Base-by-base conservation (phyloP, 208 protist genomes). In the Crithidia brevicula region DNA sequence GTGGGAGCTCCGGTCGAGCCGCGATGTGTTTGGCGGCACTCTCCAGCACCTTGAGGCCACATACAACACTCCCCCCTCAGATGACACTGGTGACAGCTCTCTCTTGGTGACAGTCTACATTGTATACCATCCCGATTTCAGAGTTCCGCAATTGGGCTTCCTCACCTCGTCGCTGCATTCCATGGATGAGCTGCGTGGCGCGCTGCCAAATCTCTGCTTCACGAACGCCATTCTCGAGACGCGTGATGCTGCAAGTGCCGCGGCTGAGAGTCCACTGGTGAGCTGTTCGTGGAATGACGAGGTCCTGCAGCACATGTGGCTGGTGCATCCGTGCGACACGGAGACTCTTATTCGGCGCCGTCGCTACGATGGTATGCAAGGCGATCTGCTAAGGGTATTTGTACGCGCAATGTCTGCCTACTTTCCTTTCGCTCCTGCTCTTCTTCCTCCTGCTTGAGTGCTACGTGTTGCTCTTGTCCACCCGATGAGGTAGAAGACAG, bases 271-370 rank as follows among this genome's bases (percentile, higher is more conserved):
- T 23, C 76, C 76, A n/a, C 47, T 82, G 1, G 77, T 59, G 25
- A 82, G 77, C 60, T 74, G 47, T 25, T 47, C 40, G 8, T 91
- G 82, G 59, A 75, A 50, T 56, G 79, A 91, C 13, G 85, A 91
- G 16, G 23, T 83, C 6, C 40, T 74, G 31, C 67, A 72, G 68
- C 25, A 79, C 25, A 58, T 85, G 58, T 91, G 82, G 81, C 53
- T 74, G 4, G 46, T 91, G 11, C 85, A 91, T 54, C 77, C 73
- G 49, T 92, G 86, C 51, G 86, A 92, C 51, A 77, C 74, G 18
- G 74, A 61, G 28, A 76, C 74, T 16, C 23, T 92, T n/a, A 25
- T 89, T 5, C 31, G 51, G 8, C 54, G 47, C 40, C 38, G 52
- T 33, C 42, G 51, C 7, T 72, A 57, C 13, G 42, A 78, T 49